phyloP scores from a whole-genome alignment of 2,329 filamentous ascomycete genomes.

The Macrophomina tecta region DNA sequence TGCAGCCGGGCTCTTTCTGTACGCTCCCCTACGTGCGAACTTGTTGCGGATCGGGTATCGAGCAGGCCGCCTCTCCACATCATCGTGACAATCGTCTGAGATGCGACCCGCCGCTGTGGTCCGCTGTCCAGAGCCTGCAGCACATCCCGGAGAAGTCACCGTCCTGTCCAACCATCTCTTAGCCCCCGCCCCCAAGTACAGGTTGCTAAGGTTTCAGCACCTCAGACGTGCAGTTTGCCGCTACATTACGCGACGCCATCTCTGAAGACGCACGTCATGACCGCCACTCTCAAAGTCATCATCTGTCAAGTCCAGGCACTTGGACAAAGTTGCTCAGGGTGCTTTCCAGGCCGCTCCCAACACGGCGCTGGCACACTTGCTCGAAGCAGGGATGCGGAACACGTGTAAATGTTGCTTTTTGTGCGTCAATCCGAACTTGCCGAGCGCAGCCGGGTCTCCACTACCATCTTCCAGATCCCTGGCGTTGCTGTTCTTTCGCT shows the following conservation, averaged over 20 bases:
- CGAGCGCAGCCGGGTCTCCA: slow-evolving; percentile 7
- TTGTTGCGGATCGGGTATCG: background rate
- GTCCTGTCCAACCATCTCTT: background rate
- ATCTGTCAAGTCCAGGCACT: too few relatives aligned
- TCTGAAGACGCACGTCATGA: background rate
- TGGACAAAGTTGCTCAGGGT: too few relatives aligned
- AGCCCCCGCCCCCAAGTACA: background rate
- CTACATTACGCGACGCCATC: background rate
- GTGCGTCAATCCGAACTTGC: slow-evolving; percentile 6
- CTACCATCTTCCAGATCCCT: background rate
- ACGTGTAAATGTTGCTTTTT: slow-evolving; percentile 16
- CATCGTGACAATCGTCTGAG: slow-evolving; percentile 8
- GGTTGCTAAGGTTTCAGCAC: background rate
- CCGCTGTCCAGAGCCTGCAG: background rate
- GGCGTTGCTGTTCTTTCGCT: background rate
- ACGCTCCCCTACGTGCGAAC: background rate
- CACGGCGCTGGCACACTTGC: background rate
- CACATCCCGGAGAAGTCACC: background rate
- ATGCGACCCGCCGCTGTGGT: slow-evolving; percentile 4
- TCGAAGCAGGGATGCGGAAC: slow-evolving; percentile 8
- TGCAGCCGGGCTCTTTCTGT: background rate
- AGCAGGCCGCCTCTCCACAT: background rate
- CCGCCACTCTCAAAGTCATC: background rate
- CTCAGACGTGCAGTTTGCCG: slow-evolving; percentile 13
- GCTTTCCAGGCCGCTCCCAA: background rate